A percentile compares a stretch with the other conserved stretches of the same genome.
phyloP scores from a whole-genome alignment of 257 asterid genomes.

The Solanum pennellii region DNA sequence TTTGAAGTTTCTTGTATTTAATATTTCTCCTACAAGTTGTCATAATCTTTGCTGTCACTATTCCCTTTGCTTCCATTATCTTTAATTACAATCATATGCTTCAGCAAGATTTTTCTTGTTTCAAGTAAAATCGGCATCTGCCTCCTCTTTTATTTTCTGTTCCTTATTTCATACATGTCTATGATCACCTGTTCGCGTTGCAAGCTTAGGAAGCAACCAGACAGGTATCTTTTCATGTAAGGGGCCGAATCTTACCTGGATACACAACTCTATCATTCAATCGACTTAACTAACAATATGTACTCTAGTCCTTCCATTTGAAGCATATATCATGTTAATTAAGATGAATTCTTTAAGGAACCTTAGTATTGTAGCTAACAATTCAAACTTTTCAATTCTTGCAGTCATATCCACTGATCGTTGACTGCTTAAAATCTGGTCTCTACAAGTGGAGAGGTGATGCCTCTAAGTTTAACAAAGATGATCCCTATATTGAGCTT shows the following conservation, averaged over 20 bases:
- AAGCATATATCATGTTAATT: neutral
- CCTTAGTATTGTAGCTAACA: neutral
- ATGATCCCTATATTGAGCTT: conserved; percentile 66
- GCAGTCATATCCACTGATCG: conserved; percentile 82
- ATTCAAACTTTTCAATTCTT: neutral
- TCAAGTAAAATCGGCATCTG: neutral
- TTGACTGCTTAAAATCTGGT: conserved; percentile 71
- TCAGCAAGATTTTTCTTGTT: conserved; percentile 17
- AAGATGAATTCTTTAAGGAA: neutral
- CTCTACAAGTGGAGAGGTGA: conserved; percentile 84
- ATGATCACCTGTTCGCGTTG: neutral
- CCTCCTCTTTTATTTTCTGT: neutral
- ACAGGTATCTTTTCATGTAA: neutral
- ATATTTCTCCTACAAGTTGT: neutral
- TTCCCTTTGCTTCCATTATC: neutral
- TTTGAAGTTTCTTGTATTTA: neutral
- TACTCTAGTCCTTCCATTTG: neutral
- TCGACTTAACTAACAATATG: neutral
- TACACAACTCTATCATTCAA: no score
- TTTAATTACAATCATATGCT: conserved; percentile 28
- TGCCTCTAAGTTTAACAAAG: conserved; percentile 42
- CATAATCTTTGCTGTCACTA: neutral
- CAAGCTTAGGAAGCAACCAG: neutral
- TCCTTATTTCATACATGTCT: neutral
- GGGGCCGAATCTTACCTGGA: neutral